Base-by-base conservation (phyloP, 148 eudicot species). In the Polygonum aviculare region DNA sequence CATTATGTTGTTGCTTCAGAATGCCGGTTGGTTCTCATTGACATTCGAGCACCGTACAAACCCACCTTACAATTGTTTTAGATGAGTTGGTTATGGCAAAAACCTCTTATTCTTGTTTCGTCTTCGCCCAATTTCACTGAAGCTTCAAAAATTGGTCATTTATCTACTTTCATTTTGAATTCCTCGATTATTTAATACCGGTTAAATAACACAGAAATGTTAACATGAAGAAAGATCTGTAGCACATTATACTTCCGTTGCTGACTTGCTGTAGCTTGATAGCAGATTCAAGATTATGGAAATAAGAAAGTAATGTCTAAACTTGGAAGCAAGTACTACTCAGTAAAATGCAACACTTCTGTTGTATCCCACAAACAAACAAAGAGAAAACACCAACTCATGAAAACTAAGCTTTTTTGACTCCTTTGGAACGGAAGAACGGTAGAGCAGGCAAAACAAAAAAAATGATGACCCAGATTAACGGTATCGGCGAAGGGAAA, bases 31-130 rank as follows among this genome's bases (percentile, higher is more conserved):
- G 80, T 87, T 52, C 85, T 94, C 52, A 88, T 93, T 47, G 98
- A 94, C 87, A 82, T 89, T 78, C 87, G 96, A 50, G 83, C 77
- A 69, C 93, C 88, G 15, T 79, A 80, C 74, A 78, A 74, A 81
- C 92, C 97, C 0, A 72, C 90, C 77, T 79, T 94, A 81, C 85
- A 80, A 76, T 94, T 97, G 98, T 77, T 79, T n/a, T n/a, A n/a
- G n/a, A n/a, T n/a, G n/a, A n/a, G n/a, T n/a, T n/a, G n/a, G n/a
- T n/a, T n/a, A n/a, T n/a, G n/a, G n/a, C n/a, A n/a, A n/a, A n/a
- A n/a, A n/a, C n/a, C n/a, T n/a, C n/a, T n/a, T n/a, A n/a, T n/a
- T 26, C 31, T 1, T 26, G 31, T 26, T 26, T 26, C 31, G 31
- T 26, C 31, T 26, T 26, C 31, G 31, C 31, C 1, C 31, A 26